Evolutionary conservation across 306 rosid genomes (phyloP).

Genomic region (Sesbania bispinosa): DNA sequence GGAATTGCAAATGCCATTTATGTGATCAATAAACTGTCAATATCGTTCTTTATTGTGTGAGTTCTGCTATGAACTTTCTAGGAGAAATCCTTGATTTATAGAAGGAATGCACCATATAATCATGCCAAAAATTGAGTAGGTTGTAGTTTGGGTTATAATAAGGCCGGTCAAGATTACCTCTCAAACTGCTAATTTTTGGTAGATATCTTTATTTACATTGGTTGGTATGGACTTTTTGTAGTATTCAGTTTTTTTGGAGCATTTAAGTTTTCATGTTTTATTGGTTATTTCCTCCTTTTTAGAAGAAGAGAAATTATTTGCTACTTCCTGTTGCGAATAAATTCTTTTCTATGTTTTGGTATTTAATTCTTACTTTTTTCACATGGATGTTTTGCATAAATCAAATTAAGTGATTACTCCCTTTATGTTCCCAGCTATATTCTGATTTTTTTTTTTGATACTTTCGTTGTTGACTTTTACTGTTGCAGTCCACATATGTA

Average conservation of each 20-base stretch:
- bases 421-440: neutral
- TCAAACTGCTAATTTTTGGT: neutral
- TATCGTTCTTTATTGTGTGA: neutral
- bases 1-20: neutral
- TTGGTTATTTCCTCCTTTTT: neutral
- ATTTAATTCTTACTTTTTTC: neutral
- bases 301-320: neutral
- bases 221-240: neutral
- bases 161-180: neutral
- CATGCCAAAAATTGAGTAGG: constrained; percentile 6
- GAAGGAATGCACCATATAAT: constrained; percentile 5
- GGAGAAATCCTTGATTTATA: neutral
- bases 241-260: neutral
- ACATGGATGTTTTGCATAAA: neutral
- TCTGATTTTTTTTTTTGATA: neutral
- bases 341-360: neutral
- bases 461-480: neutral
- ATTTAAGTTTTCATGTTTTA: neutral
- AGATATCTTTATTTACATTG: neutral
- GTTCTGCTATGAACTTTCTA: neutral
- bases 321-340: neutral
- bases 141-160: constrained; percentile 3
- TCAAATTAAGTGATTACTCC: neutral
- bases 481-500: neutral
- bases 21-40: neutral